These are phyloP conservation scores for Eucalyptus urophylla DNA, from an alignment of 345 rosid species.

Conservation along the genomic window DNA sequence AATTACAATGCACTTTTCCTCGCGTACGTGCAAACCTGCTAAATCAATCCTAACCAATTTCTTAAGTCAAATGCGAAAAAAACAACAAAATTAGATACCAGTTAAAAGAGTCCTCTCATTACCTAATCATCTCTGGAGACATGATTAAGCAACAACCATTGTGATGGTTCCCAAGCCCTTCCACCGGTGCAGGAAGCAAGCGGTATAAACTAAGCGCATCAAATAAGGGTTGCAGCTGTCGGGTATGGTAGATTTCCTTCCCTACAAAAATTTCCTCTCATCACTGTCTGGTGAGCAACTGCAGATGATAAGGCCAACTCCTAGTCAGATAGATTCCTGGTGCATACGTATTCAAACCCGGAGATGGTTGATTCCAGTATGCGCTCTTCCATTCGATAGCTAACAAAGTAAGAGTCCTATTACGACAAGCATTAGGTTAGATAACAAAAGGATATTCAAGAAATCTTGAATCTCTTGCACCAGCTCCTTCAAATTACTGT, in stretches of 20 bases:
- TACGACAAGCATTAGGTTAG: neutral
- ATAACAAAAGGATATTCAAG: neutral
- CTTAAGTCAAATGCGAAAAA: neutral
- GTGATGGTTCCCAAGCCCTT: neutral
- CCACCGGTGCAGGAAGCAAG: neutral
- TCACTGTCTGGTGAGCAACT: neutral
- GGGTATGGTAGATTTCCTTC: neutral
- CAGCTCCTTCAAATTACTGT: neutral
- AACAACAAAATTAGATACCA: neutral
- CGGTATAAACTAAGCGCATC: neutral
- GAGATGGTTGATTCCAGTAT: neutral
- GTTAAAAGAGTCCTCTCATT: neutral
- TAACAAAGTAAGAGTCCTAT: neutral
- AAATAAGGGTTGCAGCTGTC: neutral
- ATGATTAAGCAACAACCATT: neutral
- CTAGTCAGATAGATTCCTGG: neutral
- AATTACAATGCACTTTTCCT: neutral
- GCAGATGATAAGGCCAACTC: neutral
- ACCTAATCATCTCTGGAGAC: neutral
- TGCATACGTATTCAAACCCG: neutral
- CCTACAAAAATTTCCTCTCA: neutral
- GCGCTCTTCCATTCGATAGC: neutral
- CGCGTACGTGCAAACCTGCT: neutral
- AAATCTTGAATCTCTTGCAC: neutral
- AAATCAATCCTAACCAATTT: neutral